These are phyloP conservation scores for Fusarium napiforme DNA, from an alignment of 2,329 filamentous ascomycete genomes.

Conservation along the genomic window DNA sequence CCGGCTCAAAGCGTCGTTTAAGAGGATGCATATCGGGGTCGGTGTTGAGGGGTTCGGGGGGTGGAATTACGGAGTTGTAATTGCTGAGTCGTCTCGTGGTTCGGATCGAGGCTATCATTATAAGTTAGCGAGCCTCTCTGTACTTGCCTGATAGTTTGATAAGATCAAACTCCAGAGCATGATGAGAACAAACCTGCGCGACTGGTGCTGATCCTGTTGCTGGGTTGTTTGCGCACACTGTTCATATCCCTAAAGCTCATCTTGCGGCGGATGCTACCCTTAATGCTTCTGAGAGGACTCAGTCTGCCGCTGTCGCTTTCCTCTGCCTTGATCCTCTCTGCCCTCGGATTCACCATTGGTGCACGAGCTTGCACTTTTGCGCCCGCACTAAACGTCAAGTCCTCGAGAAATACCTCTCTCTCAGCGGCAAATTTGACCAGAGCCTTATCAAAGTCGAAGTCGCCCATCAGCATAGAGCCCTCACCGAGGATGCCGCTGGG, in stretches of 20 bases:
- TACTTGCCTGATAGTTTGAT: background rate
- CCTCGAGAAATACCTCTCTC: constrained; percentile 91
- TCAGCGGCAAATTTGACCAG: constrained; percentile 96
- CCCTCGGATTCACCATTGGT: constrained; percentile 79
- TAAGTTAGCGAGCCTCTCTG: constrained; percentile 44
- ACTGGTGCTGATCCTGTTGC: constrained; percentile 68
- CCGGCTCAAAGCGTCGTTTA: constrained; percentile 92
- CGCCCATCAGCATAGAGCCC: constrained; percentile 58
- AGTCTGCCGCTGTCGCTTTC: constrained; percentile 68
- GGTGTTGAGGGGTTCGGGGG: constrained; percentile 87
- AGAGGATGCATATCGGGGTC: constrained; percentile 96
- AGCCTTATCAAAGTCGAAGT: constrained; percentile 94
- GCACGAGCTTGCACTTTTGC: constrained; percentile 77
- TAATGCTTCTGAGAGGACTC: constrained; percentile 68
- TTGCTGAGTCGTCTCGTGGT: constrained; percentile 92
- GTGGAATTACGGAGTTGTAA: constrained; percentile 97
- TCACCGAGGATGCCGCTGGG: constrained; percentile 45
- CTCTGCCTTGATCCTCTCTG: constrained; percentile 83
- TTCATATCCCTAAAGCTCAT: constrained; percentile 96
- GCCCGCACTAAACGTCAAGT: constrained; percentile 88
- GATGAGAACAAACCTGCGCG: constrained; percentile 46
- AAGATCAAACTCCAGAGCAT: background rate
- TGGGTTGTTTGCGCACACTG: constrained; percentile 88
- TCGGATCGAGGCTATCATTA: constrained; percentile 66
- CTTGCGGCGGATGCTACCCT: constrained; percentile 91